phyloP scores from a whole-genome alignment of 306 rosid species.

The Corylus avellana region DNA sequence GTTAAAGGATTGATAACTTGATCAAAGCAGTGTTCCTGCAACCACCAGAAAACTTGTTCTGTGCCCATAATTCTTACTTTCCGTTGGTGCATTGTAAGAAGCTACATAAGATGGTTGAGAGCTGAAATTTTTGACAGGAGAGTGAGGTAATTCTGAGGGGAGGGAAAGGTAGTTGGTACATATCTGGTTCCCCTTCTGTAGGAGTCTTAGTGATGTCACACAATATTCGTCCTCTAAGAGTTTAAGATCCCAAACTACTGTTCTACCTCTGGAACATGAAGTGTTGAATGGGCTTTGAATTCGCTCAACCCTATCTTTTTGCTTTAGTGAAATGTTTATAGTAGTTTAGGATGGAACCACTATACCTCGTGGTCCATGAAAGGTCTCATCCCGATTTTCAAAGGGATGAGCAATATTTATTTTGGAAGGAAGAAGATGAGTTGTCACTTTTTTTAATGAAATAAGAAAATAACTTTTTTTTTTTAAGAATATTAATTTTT shows the following conservation, averaged over 20 bases:
- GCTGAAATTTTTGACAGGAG: neutral
- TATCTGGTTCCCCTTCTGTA: neutral
- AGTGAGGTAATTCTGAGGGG: neutral
- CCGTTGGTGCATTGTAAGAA: neutral
- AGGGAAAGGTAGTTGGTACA: neutral
- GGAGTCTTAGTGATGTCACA: neutral
- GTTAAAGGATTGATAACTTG: neutral
- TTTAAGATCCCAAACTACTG: neutral
- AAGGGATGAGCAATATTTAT: neutral
- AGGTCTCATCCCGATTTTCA: neutral
- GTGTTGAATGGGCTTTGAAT: neutral
- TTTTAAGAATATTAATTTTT: neutral
- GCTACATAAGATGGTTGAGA: neutral
- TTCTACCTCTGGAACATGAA: neutral
- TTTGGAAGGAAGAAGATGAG: neutral
- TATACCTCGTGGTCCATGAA: too few species aligned
- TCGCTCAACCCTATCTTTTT: neutral
- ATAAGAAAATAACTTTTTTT: neutral
- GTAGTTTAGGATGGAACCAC: neutral
- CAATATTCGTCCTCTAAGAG: neutral
- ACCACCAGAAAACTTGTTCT: neutral
- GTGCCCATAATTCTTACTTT: neutral
- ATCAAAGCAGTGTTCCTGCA: neutral
- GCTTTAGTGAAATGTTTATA: neutral
- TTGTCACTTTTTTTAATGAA: neutral